These are phyloP conservation scores for Brassica incana DNA, from an alignment of 345 rosid genomes.

Conservation along the genomic window DNA sequence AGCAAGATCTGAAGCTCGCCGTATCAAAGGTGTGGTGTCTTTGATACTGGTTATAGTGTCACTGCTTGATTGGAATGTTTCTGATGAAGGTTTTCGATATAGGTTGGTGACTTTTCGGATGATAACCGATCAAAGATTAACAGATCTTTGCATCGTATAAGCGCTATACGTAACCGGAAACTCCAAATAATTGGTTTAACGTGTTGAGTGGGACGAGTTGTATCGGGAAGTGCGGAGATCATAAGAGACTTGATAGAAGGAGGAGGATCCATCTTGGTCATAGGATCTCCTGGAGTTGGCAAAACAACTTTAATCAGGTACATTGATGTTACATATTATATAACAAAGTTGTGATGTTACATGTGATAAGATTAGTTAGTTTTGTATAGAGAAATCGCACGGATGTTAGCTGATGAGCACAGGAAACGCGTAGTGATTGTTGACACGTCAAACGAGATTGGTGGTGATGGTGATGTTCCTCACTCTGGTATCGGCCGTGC, in stretches of 20 bases:
- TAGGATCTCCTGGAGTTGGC: constrained; percentile 95
- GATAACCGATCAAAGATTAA: constrained; percentile 91
- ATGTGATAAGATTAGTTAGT: no score
- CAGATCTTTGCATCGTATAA: constrained; percentile 89
- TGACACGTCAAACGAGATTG: constrained; percentile 90
- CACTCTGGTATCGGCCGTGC: constrained; percentile 91
- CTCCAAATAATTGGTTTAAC: constrained; percentile 86
- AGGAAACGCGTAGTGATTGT: constrained; percentile 83
- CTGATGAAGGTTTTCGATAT: no score
- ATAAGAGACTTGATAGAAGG: constrained; percentile 80
- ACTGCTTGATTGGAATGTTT: no score
- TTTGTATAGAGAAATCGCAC: constrained; percentile 65
- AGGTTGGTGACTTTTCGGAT: constrained; percentile 97
- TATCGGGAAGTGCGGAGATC: constrained; percentile 87
- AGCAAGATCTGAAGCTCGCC: constrained; percentile 75
- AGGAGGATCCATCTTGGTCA: constrained; percentile 90
- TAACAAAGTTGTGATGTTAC: no score
- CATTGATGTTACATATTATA: background rate
- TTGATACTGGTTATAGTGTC: background rate
- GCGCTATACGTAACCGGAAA: constrained; percentile 92
- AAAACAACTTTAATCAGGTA: constrained; percentile 98
- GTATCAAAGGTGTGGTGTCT: constrained; percentile 61
- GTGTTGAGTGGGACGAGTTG: constrained; percentile 91
- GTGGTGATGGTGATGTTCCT: constrained; percentile 97
- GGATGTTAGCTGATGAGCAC: constrained; percentile 93